phyloP scores from a whole-genome alignment of 371 early-diverging fungal genomes.

The Haplosporangium sp. region DNA sequence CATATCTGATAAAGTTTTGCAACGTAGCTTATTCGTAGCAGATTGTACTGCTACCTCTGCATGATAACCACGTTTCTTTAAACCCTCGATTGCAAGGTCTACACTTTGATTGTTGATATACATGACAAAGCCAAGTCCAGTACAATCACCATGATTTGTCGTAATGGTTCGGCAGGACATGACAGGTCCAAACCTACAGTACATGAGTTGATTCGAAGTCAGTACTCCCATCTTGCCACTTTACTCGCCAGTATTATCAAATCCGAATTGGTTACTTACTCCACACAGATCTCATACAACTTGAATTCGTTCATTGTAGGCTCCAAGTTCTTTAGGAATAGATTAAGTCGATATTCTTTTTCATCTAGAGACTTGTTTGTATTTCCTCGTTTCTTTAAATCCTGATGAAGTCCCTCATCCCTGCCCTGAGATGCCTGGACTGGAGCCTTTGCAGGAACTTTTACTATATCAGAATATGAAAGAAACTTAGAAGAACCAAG shows the following conservation, averaged over 20 bases:
- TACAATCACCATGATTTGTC: conserved; percentile 36
- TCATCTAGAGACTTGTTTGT: conserved; percentile 43
- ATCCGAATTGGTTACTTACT: conserved; percentile 17
- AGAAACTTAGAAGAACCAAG: conserved; percentile 14
- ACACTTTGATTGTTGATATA: conserved; percentile 36
- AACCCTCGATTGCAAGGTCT: conserved; percentile 26
- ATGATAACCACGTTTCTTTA: conserved; percentile 39
- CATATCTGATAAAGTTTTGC: conserved; percentile 41
- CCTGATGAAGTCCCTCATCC: conserved; percentile 9
- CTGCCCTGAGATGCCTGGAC: neutral
- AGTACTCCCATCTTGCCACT: neutral
- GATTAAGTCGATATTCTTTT: conserved; percentile 44
- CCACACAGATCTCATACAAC: conserved; percentile 43
- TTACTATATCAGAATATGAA: conserved; percentile 48
- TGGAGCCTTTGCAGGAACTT: conserved; percentile 21
- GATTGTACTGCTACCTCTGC: conserved; percentile 48
- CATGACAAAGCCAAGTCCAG: conserved; percentile 54
- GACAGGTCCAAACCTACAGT: conserved; percentile 37
- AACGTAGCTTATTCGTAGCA: conserved; percentile 48
- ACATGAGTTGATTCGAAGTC: neutral
- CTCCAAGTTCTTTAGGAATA: conserved; percentile 46
- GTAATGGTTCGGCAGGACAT: conserved; percentile 49
- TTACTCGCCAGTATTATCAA: neutral
- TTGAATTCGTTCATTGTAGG: conserved; percentile 47
- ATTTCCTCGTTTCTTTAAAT: conserved; percentile 50